These are phyloP conservation scores for Neurospora hispaniola DNA, from an alignment of 495 filamentous ascomycete genomes.

Conservation along the genomic window DNA sequence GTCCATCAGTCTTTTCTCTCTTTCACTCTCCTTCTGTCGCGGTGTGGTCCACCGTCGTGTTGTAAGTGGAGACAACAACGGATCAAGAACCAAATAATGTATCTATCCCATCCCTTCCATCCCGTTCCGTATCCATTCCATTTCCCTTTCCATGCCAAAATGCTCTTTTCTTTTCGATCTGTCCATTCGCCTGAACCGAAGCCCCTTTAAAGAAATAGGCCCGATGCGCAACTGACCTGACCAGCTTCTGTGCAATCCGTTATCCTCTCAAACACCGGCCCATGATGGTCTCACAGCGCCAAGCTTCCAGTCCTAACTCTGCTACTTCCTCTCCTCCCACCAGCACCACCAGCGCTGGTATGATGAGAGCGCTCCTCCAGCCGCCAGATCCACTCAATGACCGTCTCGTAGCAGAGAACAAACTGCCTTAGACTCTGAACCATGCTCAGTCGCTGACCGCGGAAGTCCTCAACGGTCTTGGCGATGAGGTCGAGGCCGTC, in stretches of 20 bases:
- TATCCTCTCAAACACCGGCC: background rate
- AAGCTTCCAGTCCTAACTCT: conserved; percentile 21
- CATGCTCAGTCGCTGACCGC: conserved; percentile 85
- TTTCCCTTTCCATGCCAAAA: background rate
- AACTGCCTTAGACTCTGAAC: conserved; percentile 92
- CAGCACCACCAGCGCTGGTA: background rate
- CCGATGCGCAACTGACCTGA: background rate
- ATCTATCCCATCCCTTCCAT: background rate
- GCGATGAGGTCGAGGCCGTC: conserved; percentile 67
- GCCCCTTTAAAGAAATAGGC: background rate
- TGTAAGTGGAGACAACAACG: background rate
- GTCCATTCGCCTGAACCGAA: background rate
- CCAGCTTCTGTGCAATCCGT: background rate
- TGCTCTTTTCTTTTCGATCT: background rate
- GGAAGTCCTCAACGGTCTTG: conserved; percentile 80
- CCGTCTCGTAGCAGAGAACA: conserved; percentile 91
- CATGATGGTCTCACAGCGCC: conserved; percentile 2
- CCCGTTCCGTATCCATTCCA: background rate
- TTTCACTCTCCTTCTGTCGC: background rate
- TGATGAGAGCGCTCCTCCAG: conserved; percentile 20
- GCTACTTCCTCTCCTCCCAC: background rate
- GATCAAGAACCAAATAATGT: background rate
- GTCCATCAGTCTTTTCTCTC: background rate
- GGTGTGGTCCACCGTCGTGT: background rate
- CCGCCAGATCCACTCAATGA: conserved; percentile 71